A percentile compares a stretch with the other conserved stretches of the same genome.
Evolutionary conservation across 139 green algal species (phyloP).

Genomic region (Spirogloea muscicola): DNA sequence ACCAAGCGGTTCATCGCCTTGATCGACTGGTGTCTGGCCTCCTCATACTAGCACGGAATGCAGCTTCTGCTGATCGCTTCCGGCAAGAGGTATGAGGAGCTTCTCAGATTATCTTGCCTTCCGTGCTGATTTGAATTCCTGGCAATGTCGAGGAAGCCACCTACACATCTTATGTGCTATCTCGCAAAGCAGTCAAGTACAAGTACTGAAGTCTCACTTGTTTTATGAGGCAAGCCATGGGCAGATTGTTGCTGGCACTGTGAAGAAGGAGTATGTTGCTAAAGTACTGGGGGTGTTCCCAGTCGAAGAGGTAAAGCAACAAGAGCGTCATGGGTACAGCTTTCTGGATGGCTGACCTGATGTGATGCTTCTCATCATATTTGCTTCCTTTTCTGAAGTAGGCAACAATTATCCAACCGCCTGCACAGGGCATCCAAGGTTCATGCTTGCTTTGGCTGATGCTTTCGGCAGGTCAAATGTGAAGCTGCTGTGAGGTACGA

Average conservation of each 20-base stretch:
- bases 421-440: neutral
- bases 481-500: slow-evolving; percentile 9
- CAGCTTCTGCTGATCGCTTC: slow-evolving; percentile 59
- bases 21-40: slow-evolving; percentile 85
- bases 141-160: neutral
- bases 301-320: slow-evolving; percentile 5
- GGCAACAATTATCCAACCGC: neutral
- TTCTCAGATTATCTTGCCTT: neutral
- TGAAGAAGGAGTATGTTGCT: slow-evolving; percentile 82
- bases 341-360: neutral
- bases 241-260: slow-evolving; percentile 42
- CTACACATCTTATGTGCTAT: neutral
- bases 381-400: neutral
- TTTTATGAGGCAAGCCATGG: no score
- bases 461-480: slow-evolving; percentile 2
- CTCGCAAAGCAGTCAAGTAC: neutral
- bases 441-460: neutral
- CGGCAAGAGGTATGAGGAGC: slow-evolving; percentile 35
- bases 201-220: neutral
- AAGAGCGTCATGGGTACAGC: neutral
- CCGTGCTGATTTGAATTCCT: neutral
- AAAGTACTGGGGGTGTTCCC: slow-evolving; percentile 71
- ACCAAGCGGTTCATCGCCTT: slow-evolving; percentile 63
- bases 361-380: neutral
- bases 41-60: slow-evolving; percentile 69